Percentiles rank a stretch among this genome's conserved stretches.
These are phyloP conservation scores for Boletus eberwhitei DNA, from an alignment of 768 basidiomycete species.

Conservation along the genomic window DNA sequence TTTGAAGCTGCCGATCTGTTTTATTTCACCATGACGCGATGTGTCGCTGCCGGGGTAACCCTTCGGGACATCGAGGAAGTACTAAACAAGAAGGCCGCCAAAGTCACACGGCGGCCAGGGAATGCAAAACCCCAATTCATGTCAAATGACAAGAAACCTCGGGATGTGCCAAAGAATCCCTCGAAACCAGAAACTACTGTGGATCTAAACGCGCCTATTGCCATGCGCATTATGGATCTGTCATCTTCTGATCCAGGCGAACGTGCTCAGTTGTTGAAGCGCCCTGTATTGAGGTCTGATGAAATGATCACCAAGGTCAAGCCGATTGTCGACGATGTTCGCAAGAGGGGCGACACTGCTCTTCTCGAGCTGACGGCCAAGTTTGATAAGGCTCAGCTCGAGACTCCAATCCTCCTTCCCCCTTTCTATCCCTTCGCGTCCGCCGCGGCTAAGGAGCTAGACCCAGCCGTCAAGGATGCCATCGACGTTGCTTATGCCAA, in stretches of 20 bases:
- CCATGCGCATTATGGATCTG: slow-evolving; percentile 74
- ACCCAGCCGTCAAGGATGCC: slow-evolving; percentile 64
- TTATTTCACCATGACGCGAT: slow-evolving; percentile 88
- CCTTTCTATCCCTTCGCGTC: slow-evolving; percentile 54
- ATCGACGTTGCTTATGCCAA: slow-evolving; percentile 91
- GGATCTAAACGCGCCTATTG: slow-evolving; percentile 51
- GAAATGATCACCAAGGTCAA: slow-evolving; percentile 76
- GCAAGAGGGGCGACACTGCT: slow-evolving; percentile 79
- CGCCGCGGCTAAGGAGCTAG: slow-evolving; percentile 57
- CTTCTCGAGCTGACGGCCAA: slow-evolving; percentile 88
- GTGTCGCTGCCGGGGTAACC: slow-evolving; percentile 76
- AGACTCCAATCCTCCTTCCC: slow-evolving; percentile 68
- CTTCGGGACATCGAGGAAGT: slow-evolving; percentile 81
- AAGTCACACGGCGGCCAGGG: slow-evolving; percentile 82
- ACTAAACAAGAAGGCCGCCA: slow-evolving; percentile 81
- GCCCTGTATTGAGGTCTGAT: slow-evolving; percentile 79
- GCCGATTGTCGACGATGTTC: slow-evolving; percentile 90
- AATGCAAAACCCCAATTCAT: slow-evolving; percentile 87
- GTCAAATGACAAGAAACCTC: slow-evolving; percentile 19
- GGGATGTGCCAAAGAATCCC: slow-evolving; percentile 29
- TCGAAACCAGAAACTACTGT: slow-evolving; percentile 19
- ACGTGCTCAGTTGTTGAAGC: slow-evolving; percentile 69
- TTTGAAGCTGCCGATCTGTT: slow-evolving; percentile 95
- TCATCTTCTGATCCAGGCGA: slow-evolving; percentile 44
- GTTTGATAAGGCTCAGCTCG: slow-evolving; percentile 80